Evolutionary conservation across 2,329 filamentous ascomycete genomes (phyloP), one percentile per base, ranked within the genome.

Genomic region (Apiospora marii): DNA sequence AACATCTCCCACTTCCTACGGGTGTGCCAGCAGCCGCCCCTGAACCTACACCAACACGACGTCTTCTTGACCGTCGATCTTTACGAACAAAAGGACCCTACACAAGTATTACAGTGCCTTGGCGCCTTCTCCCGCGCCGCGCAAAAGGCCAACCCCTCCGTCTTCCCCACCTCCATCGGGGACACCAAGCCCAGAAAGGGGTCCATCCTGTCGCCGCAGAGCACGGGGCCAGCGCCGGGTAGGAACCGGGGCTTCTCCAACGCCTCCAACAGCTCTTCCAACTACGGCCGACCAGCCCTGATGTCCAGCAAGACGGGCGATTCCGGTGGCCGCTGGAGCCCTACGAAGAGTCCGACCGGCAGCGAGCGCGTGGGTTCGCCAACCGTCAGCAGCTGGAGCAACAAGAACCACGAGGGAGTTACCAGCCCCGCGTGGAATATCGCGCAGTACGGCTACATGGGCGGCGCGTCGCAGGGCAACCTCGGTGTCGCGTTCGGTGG

Each of bases 341-440:
- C 92, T 43, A 85, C 90, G 13, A 93, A 91, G 78, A 88, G 88
- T 67, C 91, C 90, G 2, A 86, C 87, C 16, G 73, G 74, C 14
- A 76, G 79, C 64, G 89, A 87, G 44, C 87, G 87, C 43, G 82
- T 87, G 19, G 82, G 85, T 73, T 87, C 91, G 70, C 86, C 89
- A 51, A 80, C 83, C 43, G 90, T 96, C 74, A 98, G 93, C 80
- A 97, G 91, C 83, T 98, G 96, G 96, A 97, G 94, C 82, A 97
- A 91, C 81, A 94, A 89, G 82, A 89, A 90, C 71, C 94, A 98
- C 77, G 93, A 98, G 82, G 90, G 90, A 22, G 88, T 88, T 64
- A 98, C 95, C 1, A 88, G 92, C 37, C 96, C 96, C 0, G 96
- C 96, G 1, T 99, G 96, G 96, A 99, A 98, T 81, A 98, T 98